phyloP scores from a whole-genome alignment of 2,329 filamentous ascomycete genomes.

The Sclerotiophoma versabilis region DNA sequence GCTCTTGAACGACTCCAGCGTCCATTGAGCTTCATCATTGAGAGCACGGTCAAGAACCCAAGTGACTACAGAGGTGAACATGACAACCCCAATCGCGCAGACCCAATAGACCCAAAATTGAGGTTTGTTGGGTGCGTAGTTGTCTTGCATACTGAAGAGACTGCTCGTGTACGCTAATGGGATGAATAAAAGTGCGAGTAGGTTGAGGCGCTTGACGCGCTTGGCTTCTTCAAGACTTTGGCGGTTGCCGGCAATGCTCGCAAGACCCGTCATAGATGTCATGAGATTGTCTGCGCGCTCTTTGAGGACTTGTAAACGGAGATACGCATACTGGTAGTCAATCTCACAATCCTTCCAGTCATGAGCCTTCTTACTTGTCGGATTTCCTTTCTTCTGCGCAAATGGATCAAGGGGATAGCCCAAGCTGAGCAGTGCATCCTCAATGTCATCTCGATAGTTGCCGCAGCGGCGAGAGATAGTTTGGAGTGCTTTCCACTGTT shows the following conservation, averaged over 20 bases:
- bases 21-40: constrained; percentile 42
- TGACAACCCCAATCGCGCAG: constrained; percentile 33
- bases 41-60: constrained; percentile 37
- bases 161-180: constrained; percentile 43
- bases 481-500: constrained; percentile 44
- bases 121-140: constrained; percentile 35
- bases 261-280: constrained; percentile 45
- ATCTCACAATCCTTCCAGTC: constrained; percentile 39
- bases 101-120: constrained; percentile 47
- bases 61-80: constrained; percentile 33
- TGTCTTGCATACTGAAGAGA: constrained; percentile 46
- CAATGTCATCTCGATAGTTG: constrained; percentile 46
- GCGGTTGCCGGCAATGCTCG: constrained; percentile 43
- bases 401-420: constrained; percentile 29
- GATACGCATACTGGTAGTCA: constrained; percentile 45
- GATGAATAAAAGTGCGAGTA: constrained; percentile 45
- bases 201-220: constrained; percentile 42
- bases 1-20: constrained; percentile 2
- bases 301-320: constrained; percentile 43
- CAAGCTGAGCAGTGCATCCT: constrained; percentile 41
- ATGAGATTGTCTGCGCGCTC: constrained; percentile 44
- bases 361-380: background rate
- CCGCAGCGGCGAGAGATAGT: constrained; percentile 45
- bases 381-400: background rate
- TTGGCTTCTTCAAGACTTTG: constrained; percentile 47